Base-by-base conservation (phyloP, 148 eudicot genomes). In the Rhododendron ovatum region DNA sequence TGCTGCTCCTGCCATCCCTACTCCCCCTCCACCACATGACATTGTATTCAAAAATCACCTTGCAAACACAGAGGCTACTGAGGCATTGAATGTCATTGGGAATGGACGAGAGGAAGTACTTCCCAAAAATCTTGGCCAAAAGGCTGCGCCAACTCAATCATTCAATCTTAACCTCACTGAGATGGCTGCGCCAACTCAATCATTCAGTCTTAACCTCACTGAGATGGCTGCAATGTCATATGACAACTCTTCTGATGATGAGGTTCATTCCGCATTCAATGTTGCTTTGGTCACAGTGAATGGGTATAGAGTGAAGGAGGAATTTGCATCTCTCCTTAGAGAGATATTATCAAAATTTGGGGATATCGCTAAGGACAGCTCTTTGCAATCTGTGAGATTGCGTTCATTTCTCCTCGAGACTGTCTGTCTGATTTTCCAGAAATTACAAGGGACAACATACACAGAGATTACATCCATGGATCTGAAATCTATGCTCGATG, bases 231-330 rank as follows among this genome's bases (percentile, higher is more conserved):
- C 80, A 41, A 76, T 76, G 80, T 37, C 43, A 74, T 37, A 22
- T 9, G 80, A 41, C 24, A 41, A 79, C 37, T 79, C 57, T 45
- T 45, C 53, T n/a, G 53, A 48, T 48, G 59, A 79, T n/a, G 82
- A 79, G 33, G 82, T 48, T 48, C 18, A n/a, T 12, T 79, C 82
- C 28, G 82, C 57, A 45, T 17, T 79, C 5, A 4, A 79, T 48
- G 30, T 13, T 45, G 35, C 82, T 79, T 26, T 48, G 82, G 82
- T 79, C 33, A 45, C 82, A 26, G 82, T 79, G 57, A 48, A 79
- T 13, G 82, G 82, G 35, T 79, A 79, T 79, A 79, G 55, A 48
- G 82, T 79, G 82, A 79, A 79, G 59, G 33, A 45, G 35, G 59
- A 79, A 79, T 45, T 79, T 45, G 57, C 82, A 12, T 45, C 57